Percentiles rank a stretch among this genome's conserved stretches.
Evolutionary conservation across 2,329 filamentous ascomycete species (phyloP).

Genomic region (Trichoderma polysporum): DNA sequence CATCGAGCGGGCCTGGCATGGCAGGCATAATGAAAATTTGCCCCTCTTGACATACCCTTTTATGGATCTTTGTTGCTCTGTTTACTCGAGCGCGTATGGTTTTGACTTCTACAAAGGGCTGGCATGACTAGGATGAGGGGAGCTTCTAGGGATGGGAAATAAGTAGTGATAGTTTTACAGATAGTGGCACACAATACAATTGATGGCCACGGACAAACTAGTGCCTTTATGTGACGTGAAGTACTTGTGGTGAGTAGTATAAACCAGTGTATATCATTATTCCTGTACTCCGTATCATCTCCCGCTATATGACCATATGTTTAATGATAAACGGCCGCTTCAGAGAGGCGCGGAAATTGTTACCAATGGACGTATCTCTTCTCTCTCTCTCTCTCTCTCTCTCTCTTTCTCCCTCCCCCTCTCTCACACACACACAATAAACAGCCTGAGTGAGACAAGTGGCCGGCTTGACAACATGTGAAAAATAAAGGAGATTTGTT

Average conservation of each 20-base stretch:
- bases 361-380: no score
- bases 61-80: neutral
- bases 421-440: no score
- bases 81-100: slow-evolving; percentile 15
- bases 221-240: neutral
- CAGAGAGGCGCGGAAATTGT: no score
- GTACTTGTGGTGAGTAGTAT: neutral
- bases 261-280: no score
- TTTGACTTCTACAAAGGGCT: neutral
- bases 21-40: slow-evolving; percentile 4
- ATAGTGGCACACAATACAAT: slow-evolving; percentile 33
- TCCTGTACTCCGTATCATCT: neutral
- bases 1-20: slow-evolving; percentile 17
- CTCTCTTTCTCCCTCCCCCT: no score
- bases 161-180: slow-evolving; percentile 32
- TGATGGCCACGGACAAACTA: slow-evolving; percentile 23
- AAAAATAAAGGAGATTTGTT: no score
- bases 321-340: no score
- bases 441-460: no score
- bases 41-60: neutral
- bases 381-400: no score
- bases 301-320: no score
- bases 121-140: slow-evolving; percentile 3
- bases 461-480: no score
- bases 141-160: slow-evolving; percentile 8